phyloP scores from a whole-genome alignment of 768 basidiomycete genomes.

The Sarcomyxa edulis region DNA sequence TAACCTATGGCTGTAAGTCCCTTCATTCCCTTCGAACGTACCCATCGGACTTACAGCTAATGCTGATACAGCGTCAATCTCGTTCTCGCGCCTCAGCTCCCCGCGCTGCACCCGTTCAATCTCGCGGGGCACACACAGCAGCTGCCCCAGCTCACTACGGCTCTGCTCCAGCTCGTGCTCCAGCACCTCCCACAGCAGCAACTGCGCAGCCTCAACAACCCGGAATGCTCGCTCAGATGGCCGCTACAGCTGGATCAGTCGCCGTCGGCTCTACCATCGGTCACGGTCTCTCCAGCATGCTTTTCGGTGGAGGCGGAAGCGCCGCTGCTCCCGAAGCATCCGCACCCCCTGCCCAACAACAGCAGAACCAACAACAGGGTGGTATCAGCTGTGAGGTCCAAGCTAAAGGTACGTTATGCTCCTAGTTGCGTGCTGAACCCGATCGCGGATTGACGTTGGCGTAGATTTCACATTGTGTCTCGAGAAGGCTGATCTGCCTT shows the following conservation, averaged over 20 bases:
- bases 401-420: conserved; percentile 63
- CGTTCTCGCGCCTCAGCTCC: conserved; percentile 63
- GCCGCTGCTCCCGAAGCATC: conserved; percentile 42
- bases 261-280: conserved; percentile 85
- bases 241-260: conserved; percentile 86
- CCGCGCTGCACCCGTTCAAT: conserved; percentile 37
- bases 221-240: conserved; percentile 80
- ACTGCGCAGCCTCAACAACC: conserved; percentile 47
- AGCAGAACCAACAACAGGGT: conserved; percentile 36
- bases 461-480: conserved; percentile 82
- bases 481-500: conserved; percentile 72
- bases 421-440: background rate
- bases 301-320: conserved; percentile 68
- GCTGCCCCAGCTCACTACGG: conserved; percentile 43
- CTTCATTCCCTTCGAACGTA: too few relatives aligned
- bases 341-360: conserved; percentile 44
- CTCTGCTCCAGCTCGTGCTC: conserved; percentile 32
- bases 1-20: conserved; percentile 50
- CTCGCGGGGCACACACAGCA: conserved; percentile 44
- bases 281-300: conserved; percentile 86
- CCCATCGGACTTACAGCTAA: too few relatives aligned
- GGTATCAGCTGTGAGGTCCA: conserved; percentile 66
- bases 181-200: conserved; percentile 36
- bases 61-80: conserved; percentile 67
- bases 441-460: background rate